A percentile compares a stretch with the other conserved stretches of the same genome.
Evolutionary conservation across 2,329 filamentous ascomycete genomes (phyloP).

Genomic region (Dactylonectria macrodidyma): DNA sequence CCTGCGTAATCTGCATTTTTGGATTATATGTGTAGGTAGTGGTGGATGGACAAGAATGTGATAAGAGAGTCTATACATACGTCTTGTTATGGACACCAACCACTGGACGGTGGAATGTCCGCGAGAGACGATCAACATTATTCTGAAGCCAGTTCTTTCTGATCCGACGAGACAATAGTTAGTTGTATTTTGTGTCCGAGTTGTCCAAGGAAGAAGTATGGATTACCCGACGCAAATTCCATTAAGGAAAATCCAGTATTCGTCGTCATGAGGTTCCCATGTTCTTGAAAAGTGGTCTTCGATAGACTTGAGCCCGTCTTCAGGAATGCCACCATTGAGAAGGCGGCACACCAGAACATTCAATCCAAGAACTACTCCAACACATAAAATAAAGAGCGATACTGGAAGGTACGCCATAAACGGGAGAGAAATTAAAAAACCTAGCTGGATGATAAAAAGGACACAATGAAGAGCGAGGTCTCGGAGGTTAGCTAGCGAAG

Average conservation of each 20-base stretch:
- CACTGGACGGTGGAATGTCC: conserved; percentile 33
- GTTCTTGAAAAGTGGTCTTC: conserved; percentile 18
- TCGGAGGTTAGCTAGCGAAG: not conserved
- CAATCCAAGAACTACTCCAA: not conserved
- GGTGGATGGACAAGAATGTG: not conserved
- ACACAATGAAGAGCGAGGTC: not conserved
- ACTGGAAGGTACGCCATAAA: not conserved
- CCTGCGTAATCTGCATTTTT: not conserved
- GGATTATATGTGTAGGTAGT: not conserved
- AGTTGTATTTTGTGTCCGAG: fast-evolving
- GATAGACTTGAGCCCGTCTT: conserved; percentile 24
- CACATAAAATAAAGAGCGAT: conserved; percentile 18
- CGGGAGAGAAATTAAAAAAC: conserved; percentile 18
- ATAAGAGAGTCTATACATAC: conserved; percentile 7
- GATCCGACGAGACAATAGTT: not conserved
- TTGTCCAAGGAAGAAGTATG: not conserved
- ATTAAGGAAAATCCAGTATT: conserved; percentile 39
- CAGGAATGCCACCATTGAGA: conserved; percentile 30
- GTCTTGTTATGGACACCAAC: conserved; percentile 35
- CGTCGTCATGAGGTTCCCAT: conserved; percentile 32
- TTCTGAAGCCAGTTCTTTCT: conserved; percentile 35
- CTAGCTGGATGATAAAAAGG: not conserved
- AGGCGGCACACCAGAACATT: conserved; percentile 31
- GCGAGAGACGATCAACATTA: conserved; percentile 33
- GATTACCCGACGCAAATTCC: conserved; percentile 35